These are phyloP conservation scores for Paxillus rubicundulus DNA, from an alignment of 768 basidiomycete species.

Conservation along the genomic window DNA sequence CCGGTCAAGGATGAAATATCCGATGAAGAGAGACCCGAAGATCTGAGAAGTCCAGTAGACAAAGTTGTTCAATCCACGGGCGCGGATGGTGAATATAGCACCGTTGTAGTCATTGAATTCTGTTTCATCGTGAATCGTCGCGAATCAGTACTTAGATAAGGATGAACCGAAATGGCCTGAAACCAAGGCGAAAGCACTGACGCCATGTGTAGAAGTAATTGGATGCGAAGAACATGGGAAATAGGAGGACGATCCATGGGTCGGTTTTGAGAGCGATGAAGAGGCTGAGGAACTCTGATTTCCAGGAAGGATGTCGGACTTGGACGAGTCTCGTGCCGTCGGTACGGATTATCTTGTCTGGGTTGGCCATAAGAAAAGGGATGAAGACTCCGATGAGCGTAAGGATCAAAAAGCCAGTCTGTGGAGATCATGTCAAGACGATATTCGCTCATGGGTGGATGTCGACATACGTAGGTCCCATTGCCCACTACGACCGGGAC, in stretches of 20 bases:
- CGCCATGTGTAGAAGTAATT: slow-evolving; percentile 89
- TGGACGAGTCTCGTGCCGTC: slow-evolving; percentile 67
- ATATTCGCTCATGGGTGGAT: not conserved
- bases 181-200: slow-evolving; percentile 32
- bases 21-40: slow-evolving; percentile 70
- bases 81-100: slow-evolving; percentile 75
- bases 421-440: not conserved
- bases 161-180: no score
- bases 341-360: slow-evolving; percentile 68
- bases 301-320: slow-evolving; percentile 71
- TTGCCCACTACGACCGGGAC: slow-evolving; percentile 50
- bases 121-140: slow-evolving; percentile 26
- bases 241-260: slow-evolving; percentile 69
- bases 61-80: slow-evolving; percentile 75
- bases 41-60: slow-evolving; percentile 82
- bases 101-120: slow-evolving; percentile 83
- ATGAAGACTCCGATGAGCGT: slow-evolving; percentile 65
- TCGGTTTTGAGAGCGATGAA: slow-evolving; percentile 67
- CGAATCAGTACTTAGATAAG: not conserved
- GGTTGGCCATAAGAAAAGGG: slow-evolving; percentile 67
- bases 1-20: slow-evolving; percentile 61
- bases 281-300: slow-evolving; percentile 64
- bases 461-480: slow-evolving; percentile 62
- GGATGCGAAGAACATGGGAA: slow-evolving; percentile 83
- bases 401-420: slow-evolving; percentile 75